These are phyloP conservation scores for Lenwebbia sp. DNA, from an alignment of 345 rosid genomes.

Conservation along the genomic window DNA sequence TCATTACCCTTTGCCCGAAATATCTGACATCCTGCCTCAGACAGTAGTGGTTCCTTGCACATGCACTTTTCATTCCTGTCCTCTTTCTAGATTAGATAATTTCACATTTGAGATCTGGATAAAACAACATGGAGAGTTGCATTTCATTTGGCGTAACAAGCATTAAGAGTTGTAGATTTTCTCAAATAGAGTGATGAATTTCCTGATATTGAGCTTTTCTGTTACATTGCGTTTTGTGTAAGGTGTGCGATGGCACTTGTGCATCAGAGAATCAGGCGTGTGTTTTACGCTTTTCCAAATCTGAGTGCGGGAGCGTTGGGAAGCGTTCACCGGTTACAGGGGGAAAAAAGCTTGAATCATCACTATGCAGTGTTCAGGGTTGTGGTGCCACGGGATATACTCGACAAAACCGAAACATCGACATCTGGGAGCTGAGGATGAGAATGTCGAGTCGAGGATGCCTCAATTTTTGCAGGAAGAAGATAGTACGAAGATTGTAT, in stretches of 20 bases:
- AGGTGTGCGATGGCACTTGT: conserved; percentile 97
- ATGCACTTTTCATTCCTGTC: neutral
- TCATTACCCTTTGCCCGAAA: neutral
- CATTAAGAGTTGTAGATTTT: neutral
- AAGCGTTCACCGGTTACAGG: conserved; percentile 69
- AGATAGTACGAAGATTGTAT: neutral
- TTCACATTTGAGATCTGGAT: neutral
- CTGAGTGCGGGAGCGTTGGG: conserved; percentile 59
- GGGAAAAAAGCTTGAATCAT: conserved; percentile 87
- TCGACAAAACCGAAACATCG: neutral
- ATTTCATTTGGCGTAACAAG: neutral
- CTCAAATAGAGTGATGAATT: neutral
- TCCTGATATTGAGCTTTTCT: neutral
- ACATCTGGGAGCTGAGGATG: neutral
- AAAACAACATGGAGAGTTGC: neutral
- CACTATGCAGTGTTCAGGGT: conserved; percentile 91
- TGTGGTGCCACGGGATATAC: conserved; percentile 24
- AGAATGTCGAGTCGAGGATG: neutral
- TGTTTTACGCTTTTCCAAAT: conserved; percentile 67
- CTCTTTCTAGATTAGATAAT: neutral
- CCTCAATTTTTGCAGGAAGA: neutral
- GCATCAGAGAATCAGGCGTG: conserved; percentile 72
- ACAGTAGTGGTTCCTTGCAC: neutral
- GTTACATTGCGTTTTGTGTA: neutral
- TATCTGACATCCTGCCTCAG: neutral